A percentile compares a stretch with the other conserved stretches of the same genome.
These are phyloP conservation scores for Rauvolfia tetraphylla DNA, from an alignment of 257 asterid species.

Conservation along the genomic window DNA sequence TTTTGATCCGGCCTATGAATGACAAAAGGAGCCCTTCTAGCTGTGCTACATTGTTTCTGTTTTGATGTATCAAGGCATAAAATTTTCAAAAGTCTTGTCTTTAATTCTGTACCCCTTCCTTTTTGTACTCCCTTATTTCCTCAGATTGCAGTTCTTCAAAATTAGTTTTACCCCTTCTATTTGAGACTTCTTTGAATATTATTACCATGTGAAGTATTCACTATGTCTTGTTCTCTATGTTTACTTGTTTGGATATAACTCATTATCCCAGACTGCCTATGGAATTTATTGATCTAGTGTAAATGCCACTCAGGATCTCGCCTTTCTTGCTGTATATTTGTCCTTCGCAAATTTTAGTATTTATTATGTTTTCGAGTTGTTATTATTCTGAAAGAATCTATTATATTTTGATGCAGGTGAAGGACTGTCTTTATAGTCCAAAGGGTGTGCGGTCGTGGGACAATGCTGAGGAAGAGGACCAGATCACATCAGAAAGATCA, in stretches of 20 bases:
- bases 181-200: background rate
- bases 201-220: background rate
- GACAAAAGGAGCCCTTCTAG: background rate
- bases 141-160: background rate
- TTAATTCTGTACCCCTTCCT: background rate
- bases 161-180: background rate
- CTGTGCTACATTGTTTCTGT: background rate
- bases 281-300: conserved; percentile 8
- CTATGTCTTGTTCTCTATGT: background rate
- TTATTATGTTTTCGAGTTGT: background rate
- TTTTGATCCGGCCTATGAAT: background rate
- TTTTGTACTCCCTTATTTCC: background rate
- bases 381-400: conserved; percentile 17
- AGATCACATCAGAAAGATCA: conserved; percentile 66
- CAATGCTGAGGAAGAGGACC: conserved; percentile 71
- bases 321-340: conserved; percentile 9
- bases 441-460: conserved; percentile 26
- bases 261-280: conserved; percentile 6
- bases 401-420: conserved; percentile 34
- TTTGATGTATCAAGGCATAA: background rate
- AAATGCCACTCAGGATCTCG: conserved; percentile 28
- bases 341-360: background rate
- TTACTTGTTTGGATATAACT: conserved; percentile 6
- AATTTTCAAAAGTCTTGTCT: background rate
- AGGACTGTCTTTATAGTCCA: conserved; percentile 17